Conservation (phyloP, 495 filamentous ascomycete species). For the Xylaria palmicola region DNA sequence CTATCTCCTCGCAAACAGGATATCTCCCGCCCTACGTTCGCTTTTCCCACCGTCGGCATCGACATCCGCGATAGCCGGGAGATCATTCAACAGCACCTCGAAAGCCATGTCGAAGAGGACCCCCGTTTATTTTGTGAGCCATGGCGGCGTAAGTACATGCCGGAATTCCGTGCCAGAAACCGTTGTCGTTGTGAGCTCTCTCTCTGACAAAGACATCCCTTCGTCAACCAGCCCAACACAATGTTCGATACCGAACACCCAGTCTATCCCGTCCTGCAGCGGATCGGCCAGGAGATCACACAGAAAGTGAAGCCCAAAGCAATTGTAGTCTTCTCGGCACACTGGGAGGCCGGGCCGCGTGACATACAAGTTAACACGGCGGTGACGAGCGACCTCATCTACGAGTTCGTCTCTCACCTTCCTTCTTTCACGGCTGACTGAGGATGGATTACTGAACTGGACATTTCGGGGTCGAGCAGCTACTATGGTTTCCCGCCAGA, state of each 20-base stretch:
- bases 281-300: slow-evolving; percentile 77
- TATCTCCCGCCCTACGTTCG: slow-evolving; percentile 13
- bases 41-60: slow-evolving; percentile 20
- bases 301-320: slow-evolving; percentile 75
- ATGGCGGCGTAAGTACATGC: slow-evolving; percentile 65
- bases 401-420: slow-evolving; percentile 57
- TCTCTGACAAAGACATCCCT: not conserved
- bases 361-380: slow-evolving; percentile 71
- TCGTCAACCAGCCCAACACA: slow-evolving; percentile 58
- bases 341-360: slow-evolving; percentile 68
- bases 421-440: not conserved
- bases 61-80: slow-evolving; percentile 12
- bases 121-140: slow-evolving; percentile 77
- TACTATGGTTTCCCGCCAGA: slow-evolving; percentile 75
- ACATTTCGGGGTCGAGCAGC: slow-evolving; percentile 31
- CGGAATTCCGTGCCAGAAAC: not conserved
- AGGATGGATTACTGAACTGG: not conserved
- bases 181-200: not conserved
- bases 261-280: slow-evolving; percentile 65
- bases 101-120: slow-evolving; percentile 36
- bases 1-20: slow-evolving; percentile 18
- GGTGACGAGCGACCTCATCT: slow-evolving; percentile 70
- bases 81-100: not conserved
- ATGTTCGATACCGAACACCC: slow-evolving; percentile 75
- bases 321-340: slow-evolving; percentile 82